phyloP scores from a whole-genome alignment of 176 grass and related monocot genomes.

The Musa beccarii region DNA sequence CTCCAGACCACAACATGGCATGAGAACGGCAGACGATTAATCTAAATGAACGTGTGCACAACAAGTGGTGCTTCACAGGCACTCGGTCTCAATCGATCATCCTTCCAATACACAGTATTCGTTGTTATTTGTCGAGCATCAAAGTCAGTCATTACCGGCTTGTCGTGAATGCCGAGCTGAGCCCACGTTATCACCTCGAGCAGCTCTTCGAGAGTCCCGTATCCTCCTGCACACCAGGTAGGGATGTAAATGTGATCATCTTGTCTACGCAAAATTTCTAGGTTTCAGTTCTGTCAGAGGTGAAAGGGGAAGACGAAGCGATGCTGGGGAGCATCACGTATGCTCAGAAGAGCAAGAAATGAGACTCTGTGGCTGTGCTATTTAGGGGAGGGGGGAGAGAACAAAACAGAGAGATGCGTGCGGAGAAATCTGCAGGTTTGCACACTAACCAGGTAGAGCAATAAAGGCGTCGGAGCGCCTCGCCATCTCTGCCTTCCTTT shows the following conservation, averaged over 20 bases:
- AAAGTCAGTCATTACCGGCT: conserved; percentile 40
- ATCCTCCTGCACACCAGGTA: conserved; percentile 55
- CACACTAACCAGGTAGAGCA: conserved; percentile 69
- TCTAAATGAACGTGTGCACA: background rate
- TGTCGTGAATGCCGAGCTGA: conserved; percentile 97
- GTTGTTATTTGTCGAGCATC: too few relatives aligned
- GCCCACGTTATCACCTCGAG: conserved; percentile 99
- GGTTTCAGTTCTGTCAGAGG: too few relatives aligned
- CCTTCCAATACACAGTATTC: too few relatives aligned
- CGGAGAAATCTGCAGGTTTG: background rate
- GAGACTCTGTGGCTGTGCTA: too few relatives aligned
- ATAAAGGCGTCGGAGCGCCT: conserved; percentile 98
- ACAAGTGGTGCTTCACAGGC: too few relatives aligned
- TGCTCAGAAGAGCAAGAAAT: too few relatives aligned
- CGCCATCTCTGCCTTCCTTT: conserved; percentile 97
- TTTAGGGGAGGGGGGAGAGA: too few relatives aligned
- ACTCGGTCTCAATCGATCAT: too few relatives aligned
- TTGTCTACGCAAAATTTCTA: too few relatives aligned
- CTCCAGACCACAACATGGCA: background rate
- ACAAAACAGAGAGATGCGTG: too few relatives aligned
- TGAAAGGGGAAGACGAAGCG: too few relatives aligned
- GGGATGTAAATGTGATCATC: background rate
- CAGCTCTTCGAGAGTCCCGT: conserved; percentile 96
- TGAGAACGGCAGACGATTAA: background rate
- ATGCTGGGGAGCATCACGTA: too few relatives aligned